These are phyloP conservation scores for Diaporthe vaccinii DNA, from an alignment of 2,329 filamentous ascomycete species.

Conservation along the genomic window DNA sequence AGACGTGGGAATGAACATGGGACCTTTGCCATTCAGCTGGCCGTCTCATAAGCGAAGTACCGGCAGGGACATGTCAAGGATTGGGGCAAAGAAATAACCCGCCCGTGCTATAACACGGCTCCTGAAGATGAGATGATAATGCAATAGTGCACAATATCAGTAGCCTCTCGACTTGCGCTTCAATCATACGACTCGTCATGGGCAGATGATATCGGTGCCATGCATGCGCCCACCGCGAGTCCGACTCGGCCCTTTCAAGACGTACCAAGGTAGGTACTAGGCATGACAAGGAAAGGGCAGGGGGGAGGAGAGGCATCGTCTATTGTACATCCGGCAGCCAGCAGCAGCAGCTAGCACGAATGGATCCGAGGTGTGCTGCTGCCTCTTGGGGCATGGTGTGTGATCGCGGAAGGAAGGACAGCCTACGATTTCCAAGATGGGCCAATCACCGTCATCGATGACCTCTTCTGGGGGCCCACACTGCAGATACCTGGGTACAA, in stretches of 20 bases:
- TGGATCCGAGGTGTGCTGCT: slow-evolving; percentile 21
- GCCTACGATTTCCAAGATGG: slow-evolving; percentile 5
- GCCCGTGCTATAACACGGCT: background rate
- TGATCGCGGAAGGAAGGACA: slow-evolving; percentile 29
- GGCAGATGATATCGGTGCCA: slow-evolving; percentile 17
- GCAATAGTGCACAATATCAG: slow-evolving; percentile 5
- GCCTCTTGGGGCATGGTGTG: slow-evolving; percentile 4
- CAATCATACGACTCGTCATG: slow-evolving; percentile 25
- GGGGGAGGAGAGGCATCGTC: background rate
- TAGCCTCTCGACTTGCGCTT: slow-evolving; percentile 5
- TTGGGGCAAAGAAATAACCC: background rate
- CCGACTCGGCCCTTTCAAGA: slow-evolving; percentile 22
- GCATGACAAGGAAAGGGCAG: background rate
- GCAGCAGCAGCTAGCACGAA: background rate
- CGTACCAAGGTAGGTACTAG: background rate
- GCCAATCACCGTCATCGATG: background rate
- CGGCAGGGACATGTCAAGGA: background rate
- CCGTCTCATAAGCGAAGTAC: background rate
- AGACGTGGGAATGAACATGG: background rate
- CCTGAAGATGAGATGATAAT: slow-evolving; percentile 12
- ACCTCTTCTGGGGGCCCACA: background rate
- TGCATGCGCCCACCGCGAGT: slow-evolving; percentile 20
- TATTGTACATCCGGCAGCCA: background rate
- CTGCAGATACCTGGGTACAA: slow-evolving; percentile 1
- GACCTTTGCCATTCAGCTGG: background rate